Evolutionary conservation across 768 basidiomycete species (phyloP).

Genomic region (Russula earlei): DNA sequence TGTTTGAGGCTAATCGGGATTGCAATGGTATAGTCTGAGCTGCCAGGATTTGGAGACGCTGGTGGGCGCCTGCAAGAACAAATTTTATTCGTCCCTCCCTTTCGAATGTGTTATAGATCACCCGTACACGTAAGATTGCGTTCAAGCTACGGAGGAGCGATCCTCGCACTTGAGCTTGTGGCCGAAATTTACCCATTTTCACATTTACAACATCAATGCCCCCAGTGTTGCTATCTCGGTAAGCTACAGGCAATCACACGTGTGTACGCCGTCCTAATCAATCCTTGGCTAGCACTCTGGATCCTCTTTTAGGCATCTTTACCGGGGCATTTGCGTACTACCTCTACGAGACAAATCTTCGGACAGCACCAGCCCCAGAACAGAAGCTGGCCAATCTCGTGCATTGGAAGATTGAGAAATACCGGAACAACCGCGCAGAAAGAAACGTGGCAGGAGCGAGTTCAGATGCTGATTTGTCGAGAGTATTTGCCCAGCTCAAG

Average conservation of each 20-base stretch:
- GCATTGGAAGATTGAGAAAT: slow-evolving; percentile 58
- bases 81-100: neutral
- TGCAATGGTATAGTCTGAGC: slow-evolving; percentile 4
- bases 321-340: slow-evolving; percentile 74
- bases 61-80: neutral
- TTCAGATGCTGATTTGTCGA: slow-evolving; percentile 14
- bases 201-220: slow-evolving; percentile 29
- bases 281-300: slow-evolving; percentile 40
- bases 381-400: slow-evolving; percentile 46
- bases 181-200: neutral
- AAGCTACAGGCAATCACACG: neutral
- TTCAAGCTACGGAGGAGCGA: neutral
- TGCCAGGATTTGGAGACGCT: slow-evolving; percentile 7
- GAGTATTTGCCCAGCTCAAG: neutral
- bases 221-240: slow-evolving; percentile 32
- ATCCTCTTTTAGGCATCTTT: slow-evolving; percentile 67
- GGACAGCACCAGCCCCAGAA: slow-evolving; percentile 50
- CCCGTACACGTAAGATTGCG: slow-evolving; percentile 1
- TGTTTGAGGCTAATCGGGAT: neutral
- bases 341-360: slow-evolving; percentile 72
- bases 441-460: slow-evolving; percentile 17
- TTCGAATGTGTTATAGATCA: neutral
- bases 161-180: neutral
- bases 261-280: slow-evolving; percentile 1
- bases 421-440: slow-evolving; percentile 10